Evolutionary conservation across 2,329 filamentous ascomycete genomes (phyloP).

Genomic region (Pseudonectria foliicola): DNA sequence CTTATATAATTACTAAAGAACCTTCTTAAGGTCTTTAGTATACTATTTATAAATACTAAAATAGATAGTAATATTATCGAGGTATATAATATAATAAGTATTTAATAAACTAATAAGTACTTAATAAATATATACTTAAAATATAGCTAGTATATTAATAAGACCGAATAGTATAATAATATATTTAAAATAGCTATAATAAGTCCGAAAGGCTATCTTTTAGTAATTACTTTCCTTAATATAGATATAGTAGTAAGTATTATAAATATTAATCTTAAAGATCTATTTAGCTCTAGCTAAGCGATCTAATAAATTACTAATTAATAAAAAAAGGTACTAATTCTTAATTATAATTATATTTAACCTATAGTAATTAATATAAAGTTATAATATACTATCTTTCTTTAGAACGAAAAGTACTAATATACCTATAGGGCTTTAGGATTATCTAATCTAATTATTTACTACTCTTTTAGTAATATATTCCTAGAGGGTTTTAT

Average conservation of each 20-base stretch:
- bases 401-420: slow-evolving; percentile 9
- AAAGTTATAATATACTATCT: slow-evolving; percentile 4
- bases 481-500: slow-evolving; percentile 6
- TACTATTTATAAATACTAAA: slow-evolving; percentile 5
- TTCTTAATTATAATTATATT: slow-evolving; percentile 10
- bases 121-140: slow-evolving; percentile 11
- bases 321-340: slow-evolving; percentile 5
- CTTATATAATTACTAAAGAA: slow-evolving; percentile 4
- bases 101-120: slow-evolving; percentile 7
- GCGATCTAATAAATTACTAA: slow-evolving; percentile 4
- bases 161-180: slow-evolving; percentile 9
- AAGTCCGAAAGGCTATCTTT: slow-evolving; percentile 5
- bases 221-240: slow-evolving; percentile 7
- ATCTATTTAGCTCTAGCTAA: slow-evolving; percentile 3
- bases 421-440: slow-evolving; percentile 2
- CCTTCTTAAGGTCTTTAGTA: slow-evolving; percentile 6
- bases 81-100: slow-evolving; percentile 11
- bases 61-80: slow-evolving; percentile 13
- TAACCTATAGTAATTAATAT: slow-evolving; percentile 10
- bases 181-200: slow-evolving; percentile 12
- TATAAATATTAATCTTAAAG: slow-evolving; percentile 8
- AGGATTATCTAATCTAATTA: slow-evolving; percentile 3
- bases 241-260: slow-evolving; percentile 9
- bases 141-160: slow-evolving; percentile 8
- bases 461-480: slow-evolving; percentile 5